phyloP scores from a whole-genome alignment of 768 basidiomycete species.

The Leucosporidium creatinivorum region DNA sequence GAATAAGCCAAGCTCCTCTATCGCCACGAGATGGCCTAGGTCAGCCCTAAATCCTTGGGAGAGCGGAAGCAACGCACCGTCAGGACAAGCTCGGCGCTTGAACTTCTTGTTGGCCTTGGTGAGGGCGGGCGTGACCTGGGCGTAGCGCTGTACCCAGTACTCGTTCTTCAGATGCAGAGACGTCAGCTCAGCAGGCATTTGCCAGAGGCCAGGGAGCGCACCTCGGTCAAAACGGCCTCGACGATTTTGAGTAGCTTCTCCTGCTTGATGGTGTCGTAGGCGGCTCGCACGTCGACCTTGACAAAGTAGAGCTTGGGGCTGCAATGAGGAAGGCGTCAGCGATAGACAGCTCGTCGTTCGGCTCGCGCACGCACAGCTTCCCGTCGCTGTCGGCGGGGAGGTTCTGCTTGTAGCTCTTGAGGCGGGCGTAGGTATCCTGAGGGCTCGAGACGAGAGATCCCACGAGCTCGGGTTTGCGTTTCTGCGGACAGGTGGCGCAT shows the following conservation, averaged over 20 bases:
- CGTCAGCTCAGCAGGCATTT: not conserved
- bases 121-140: slow-evolving; percentile 54
- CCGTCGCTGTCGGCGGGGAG: slow-evolving; percentile 43
- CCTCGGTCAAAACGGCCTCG: slow-evolving; percentile 64
- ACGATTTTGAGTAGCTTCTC: slow-evolving; percentile 72
- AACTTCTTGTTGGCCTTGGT: slow-evolving; percentile 38
- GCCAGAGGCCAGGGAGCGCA: slow-evolving; percentile 36
- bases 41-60: not conserved
- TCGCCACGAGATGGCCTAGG: not conserved
- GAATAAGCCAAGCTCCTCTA: slow-evolving; percentile 73
- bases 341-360: not conserved
- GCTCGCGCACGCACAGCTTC: slow-evolving; percentile 48
- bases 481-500: slow-evolving; percentile 44
- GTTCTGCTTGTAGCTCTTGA: slow-evolving; percentile 61
- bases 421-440: slow-evolving; percentile 67
- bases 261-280: slow-evolving; percentile 95
- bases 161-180: slow-evolving; percentile 49
- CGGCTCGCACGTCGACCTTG: slow-evolving; percentile 90
- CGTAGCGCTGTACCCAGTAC: slow-evolving; percentile 66
- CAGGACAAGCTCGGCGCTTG: slow-evolving; percentile 50
- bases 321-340: not conserved
- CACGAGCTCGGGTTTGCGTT: slow-evolving; percentile 54
- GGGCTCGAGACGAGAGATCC: slow-evolving; percentile 77
- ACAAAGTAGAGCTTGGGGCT: slow-evolving; percentile 91
- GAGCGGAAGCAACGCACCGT: slow-evolving; percentile 47